Evolutionary conservation across 2,329 filamentous ascomycete species (phyloP).

Genomic region (Chrysosporium keratinophilum): DNA sequence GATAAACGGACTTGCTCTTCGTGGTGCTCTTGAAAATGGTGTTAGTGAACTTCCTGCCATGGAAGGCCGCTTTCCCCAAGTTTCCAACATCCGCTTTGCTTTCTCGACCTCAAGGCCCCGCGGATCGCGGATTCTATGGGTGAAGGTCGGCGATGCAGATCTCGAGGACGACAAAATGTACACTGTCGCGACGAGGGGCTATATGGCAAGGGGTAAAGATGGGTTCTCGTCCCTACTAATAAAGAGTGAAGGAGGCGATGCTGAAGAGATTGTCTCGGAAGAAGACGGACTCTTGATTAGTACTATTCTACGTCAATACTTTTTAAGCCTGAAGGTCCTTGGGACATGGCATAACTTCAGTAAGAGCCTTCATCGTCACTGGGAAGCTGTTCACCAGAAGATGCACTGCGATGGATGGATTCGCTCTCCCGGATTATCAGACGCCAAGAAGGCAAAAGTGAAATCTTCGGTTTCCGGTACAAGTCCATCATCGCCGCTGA

Average conservation of each 20-base stretch:
- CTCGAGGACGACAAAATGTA: conserved; percentile 57
- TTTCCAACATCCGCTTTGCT: conserved; percentile 68
- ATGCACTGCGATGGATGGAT: conserved; percentile 31
- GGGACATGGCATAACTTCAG: conserved; percentile 69
- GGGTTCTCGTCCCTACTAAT: conserved; percentile 70
- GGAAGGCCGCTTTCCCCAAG: conserved; percentile 76
- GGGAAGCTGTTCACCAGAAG: conserved; percentile 53
- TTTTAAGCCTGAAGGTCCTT: conserved; percentile 72
- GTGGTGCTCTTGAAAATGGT: conserved; percentile 74
- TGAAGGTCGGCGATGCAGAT: conserved; percentile 50
- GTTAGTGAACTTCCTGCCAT: conserved; percentile 71
- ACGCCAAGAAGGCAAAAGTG: background rate
- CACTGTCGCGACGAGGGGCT: conserved; percentile 67
- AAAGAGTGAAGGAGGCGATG: conserved; percentile 61
- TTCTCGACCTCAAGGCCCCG: conserved; percentile 55
- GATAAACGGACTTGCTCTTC: conserved; percentile 59
- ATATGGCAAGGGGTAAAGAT: conserved; percentile 83
- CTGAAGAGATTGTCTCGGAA: conserved; percentile 69
- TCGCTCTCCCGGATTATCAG: background rate
- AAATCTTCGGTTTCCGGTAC: background rate
- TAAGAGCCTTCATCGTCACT: conserved; percentile 52
- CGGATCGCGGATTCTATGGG: conserved; percentile 53
- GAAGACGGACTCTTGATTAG: conserved; percentile 82
- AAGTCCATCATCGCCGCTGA: background rate
- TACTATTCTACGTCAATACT: conserved; percentile 80